phyloP scores from a whole-genome alignment of 1,284 basidiomycete species.

The Trametes sp. region DNA sequence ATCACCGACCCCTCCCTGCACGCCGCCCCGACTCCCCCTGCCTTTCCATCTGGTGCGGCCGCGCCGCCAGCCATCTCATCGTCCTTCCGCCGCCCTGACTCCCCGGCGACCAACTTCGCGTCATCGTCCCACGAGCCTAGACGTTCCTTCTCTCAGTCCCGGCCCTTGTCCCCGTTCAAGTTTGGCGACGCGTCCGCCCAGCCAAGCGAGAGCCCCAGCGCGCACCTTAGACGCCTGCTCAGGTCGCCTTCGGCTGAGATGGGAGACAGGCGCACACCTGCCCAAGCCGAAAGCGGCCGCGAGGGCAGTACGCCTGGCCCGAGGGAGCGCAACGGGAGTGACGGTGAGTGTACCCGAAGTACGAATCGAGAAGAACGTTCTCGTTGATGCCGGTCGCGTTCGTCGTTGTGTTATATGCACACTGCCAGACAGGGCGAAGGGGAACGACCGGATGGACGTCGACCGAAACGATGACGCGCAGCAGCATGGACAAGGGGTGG shows the following conservation, averaged over 20 bases:
- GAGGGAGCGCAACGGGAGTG: constrained; percentile 23
- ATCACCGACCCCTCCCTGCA: constrained; percentile 83
- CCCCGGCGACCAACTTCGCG: constrained; percentile 36
- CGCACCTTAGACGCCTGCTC: constrained; percentile 51
- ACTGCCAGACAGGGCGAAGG: constrained; percentile 46
- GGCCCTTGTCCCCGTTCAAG: constrained; percentile 72
- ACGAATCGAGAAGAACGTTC: constrained; percentile 21
- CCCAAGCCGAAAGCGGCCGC: constrained; percentile 28
- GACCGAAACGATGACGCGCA: constrained; percentile 43
- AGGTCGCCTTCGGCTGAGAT: constrained; percentile 47
- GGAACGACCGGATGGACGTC: constrained; percentile 54
- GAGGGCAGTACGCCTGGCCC: constrained; percentile 21
- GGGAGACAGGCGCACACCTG: constrained; percentile 31
- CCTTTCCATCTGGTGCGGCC: constrained; percentile 35
- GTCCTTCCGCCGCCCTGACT: constrained; percentile 39
- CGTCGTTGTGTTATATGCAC: constrained; percentile 25
- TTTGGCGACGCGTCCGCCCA: constrained; percentile 68
- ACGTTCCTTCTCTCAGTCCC: constrained; percentile 50
- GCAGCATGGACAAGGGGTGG: constrained; percentile 29
- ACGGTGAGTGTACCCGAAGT: constrained; percentile 27
- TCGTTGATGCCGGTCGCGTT: constrained; percentile 33
- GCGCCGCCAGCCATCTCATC: constrained; percentile 35
- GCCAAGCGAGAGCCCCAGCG: constrained; percentile 52
- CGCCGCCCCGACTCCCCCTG: constrained; percentile 48
- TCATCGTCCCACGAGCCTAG: constrained; percentile 46